Evolutionary conservation across 2,329 filamentous ascomycete genomes (phyloP).

Genomic region (Coniochaeta sp.): DNA sequence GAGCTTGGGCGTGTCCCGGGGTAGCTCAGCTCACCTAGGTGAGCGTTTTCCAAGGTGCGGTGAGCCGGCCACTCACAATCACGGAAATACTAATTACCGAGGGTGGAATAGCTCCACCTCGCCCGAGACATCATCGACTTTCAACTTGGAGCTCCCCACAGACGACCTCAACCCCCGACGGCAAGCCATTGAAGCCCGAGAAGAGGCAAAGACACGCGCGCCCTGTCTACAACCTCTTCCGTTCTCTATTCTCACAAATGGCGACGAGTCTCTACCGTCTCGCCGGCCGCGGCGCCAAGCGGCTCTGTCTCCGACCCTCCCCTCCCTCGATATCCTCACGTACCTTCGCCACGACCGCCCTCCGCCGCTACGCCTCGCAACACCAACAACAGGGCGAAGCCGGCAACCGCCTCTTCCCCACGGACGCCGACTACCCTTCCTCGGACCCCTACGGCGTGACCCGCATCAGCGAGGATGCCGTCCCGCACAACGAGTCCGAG

Average conservation of each 20-base stretch:
- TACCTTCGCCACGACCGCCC: conserved; percentile 57
- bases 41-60: not conserved
- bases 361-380: conserved; percentile 53
- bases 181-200: not conserved
- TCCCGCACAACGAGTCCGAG: conserved; percentile 36
- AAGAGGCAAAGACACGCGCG: conserved; percentile 12
- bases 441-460: conserved; percentile 38
- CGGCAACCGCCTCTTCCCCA: conserved; percentile 55
- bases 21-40: not conserved
- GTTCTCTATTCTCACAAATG: conserved; percentile 43
- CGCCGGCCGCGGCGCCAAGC: conserved; percentile 60
- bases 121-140: not conserved
- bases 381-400: conserved; percentile 16
- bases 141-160: not conserved
- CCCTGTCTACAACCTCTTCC: too few species aligned
- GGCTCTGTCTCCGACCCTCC: conserved; percentile 47
- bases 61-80: not conserved
- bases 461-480: conserved; percentile 21
- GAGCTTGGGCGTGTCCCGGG: too few species aligned
- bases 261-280: conserved; percentile 61
- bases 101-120: not conserved
- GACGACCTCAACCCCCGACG: not conserved
- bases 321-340: conserved; percentile 28
- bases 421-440: conserved; percentile 54
- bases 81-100: conserved; percentile 1